These are phyloP conservation scores for Candida orba DNA, from an alignment of 805 yeast genomes.

Conservation along the genomic window DNA sequence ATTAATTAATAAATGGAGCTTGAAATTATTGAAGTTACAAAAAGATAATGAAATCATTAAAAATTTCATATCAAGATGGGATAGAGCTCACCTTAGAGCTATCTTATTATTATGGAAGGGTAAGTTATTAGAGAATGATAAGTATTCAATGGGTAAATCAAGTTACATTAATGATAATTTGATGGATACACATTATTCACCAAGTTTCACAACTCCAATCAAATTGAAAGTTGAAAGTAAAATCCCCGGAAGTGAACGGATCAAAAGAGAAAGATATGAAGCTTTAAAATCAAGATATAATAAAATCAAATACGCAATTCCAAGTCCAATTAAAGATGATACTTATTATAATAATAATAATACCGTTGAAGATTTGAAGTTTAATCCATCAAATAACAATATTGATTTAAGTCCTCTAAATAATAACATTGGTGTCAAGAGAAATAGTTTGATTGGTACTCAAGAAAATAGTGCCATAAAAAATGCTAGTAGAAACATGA, in stretches of 20 bases:
- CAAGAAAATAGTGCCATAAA: too few species aligned
- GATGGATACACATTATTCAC: conserved; percentile 15
- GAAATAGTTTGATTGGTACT: too few species aligned
- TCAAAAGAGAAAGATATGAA: conserved; percentile 29
- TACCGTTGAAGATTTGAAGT: conserved; percentile 18
- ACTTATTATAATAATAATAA: conserved; percentile 12
- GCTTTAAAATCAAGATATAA: conserved; percentile 30
- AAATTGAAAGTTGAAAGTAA: conserved; percentile 7
- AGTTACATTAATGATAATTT: not conserved
- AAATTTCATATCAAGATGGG: conserved; percentile 31
- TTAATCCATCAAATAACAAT: conserved; percentile 19
- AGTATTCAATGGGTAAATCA: too few species aligned
- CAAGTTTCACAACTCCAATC: conserved; percentile 16
- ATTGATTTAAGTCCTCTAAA: conserved; percentile 3
- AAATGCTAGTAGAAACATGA: too few species aligned
- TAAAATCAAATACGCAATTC: conserved; percentile 28
- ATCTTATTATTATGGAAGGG: conserved; percentile 29
- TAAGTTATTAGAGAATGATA: conserved; percentile 6
- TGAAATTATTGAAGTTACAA: conserved; percentile 25
- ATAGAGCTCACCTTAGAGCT: conserved; percentile 32
- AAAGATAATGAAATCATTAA: conserved; percentile 29
- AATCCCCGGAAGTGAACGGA: conserved; percentile 31
- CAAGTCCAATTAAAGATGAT: conserved; percentile 27
- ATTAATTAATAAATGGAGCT: conserved; percentile 28
- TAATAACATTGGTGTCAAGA: too few species aligned